Conservation (phyloP, 2,329 filamentous ascomycete species). For the Teratosphaeria pseudoeucalypti region DNA sequence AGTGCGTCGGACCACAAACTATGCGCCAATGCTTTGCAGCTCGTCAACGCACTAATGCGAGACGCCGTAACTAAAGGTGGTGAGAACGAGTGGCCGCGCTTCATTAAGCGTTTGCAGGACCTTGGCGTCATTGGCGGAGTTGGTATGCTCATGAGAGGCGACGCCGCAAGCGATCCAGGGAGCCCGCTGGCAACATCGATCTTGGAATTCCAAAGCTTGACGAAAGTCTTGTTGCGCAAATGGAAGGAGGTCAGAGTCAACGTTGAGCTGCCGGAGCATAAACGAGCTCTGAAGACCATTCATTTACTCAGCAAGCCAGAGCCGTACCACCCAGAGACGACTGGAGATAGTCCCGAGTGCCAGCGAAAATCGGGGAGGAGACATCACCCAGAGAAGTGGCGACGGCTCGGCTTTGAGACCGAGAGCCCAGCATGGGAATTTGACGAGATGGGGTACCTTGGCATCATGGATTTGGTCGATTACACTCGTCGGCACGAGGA, state of each 20-base stretch:
- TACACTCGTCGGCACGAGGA: conserved; percentile 89
- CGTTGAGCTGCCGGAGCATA: conserved; percentile 76
- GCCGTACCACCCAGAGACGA: conserved; percentile 43
- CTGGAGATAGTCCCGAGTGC: conserved; percentile 12
- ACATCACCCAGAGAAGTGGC: conserved; percentile 87
- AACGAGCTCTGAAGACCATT: conserved; percentile 73
- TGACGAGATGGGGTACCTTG: conserved; percentile 72
- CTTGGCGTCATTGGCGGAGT: conserved; percentile 86
- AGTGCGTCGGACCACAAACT: conserved; percentile 91
- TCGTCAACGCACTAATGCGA: conserved; percentile 90
- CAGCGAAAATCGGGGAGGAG: conserved; percentile 43
- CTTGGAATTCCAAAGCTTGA: conserved; percentile 85
- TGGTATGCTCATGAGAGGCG: conserved; percentile 85
- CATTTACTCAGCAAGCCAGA: conserved; percentile 49
- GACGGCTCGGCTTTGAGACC: conserved; percentile 78
- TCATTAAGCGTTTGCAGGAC: conserved; percentile 88
- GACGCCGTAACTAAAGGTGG: conserved; percentile 74
- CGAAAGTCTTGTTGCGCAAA: conserved; percentile 69
- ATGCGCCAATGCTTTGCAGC: conserved; percentile 87
- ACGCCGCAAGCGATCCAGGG: conserved; percentile 78
- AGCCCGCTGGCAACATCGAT: conserved; percentile 80
- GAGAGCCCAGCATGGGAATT: conserved; percentile 85
- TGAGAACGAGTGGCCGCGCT: conserved; percentile 83
- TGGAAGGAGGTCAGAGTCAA: conserved; percentile 83
- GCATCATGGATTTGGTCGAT: conserved; percentile 95